A percentile compares a stretch with the other conserved stretches of the same genome.
These are phyloP conservation scores for Microdochium paspali DNA, from an alignment of 2,329 filamentous ascomycete genomes.

Conservation along the genomic window DNA sequence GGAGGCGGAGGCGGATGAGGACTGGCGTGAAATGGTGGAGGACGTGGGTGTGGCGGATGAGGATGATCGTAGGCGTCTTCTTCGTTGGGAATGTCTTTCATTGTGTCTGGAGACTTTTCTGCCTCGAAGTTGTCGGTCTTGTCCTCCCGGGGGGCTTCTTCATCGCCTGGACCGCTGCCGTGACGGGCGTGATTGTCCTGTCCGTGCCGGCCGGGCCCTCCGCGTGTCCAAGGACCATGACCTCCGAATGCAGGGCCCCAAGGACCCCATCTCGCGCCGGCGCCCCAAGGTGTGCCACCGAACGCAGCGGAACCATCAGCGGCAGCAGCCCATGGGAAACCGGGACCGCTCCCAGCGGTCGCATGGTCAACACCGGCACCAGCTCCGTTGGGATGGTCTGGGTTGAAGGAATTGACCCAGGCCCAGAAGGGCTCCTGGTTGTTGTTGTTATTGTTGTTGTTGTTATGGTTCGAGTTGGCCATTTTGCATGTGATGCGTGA, in stretches of 20 bases:
- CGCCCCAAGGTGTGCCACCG: slow-evolving; percentile 6
- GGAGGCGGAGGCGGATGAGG: slow-evolving; percentile 9
- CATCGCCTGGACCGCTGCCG: slow-evolving; percentile 13
- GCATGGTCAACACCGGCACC: slow-evolving; percentile 29
- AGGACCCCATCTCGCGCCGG: slow-evolving; percentile 6
- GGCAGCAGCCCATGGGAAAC: slow-evolving; percentile 21
- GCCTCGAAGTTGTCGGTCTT: slow-evolving; percentile 19
- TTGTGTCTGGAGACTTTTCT: slow-evolving; percentile 22
- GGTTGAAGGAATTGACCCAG: slow-evolving; percentile 24
- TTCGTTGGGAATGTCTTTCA: slow-evolving; percentile 10
- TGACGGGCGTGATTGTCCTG: slow-evolving; percentile 13
- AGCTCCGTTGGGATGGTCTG: slow-evolving; percentile 13
- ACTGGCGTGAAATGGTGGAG: slow-evolving; percentile 7
- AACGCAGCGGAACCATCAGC: slow-evolving; percentile 7
- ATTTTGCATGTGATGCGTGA: slow-evolving; percentile 3
- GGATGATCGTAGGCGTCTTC: slow-evolving; percentile 5
- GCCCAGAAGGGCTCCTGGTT: slow-evolving; percentile 17
- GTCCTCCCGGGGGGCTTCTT: slow-evolving; percentile 7
- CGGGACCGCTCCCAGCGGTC: slow-evolving; percentile 14
- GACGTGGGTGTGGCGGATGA: slow-evolving; percentile 5
- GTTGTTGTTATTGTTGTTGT: slow-evolving; percentile 7
- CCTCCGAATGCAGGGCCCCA: slow-evolving; percentile 5
- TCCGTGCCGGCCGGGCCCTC: slow-evolving; percentile 8
- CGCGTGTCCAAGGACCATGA: slow-evolving; percentile 6
- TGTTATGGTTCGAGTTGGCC: slow-evolving; percentile 10